A percentile compares a stretch with the other conserved stretches of the same genome.
Evolutionary conservation across 108 stramenopile genomes (phyloP).

Genomic region (Poteriospumella lacustris): DNA sequence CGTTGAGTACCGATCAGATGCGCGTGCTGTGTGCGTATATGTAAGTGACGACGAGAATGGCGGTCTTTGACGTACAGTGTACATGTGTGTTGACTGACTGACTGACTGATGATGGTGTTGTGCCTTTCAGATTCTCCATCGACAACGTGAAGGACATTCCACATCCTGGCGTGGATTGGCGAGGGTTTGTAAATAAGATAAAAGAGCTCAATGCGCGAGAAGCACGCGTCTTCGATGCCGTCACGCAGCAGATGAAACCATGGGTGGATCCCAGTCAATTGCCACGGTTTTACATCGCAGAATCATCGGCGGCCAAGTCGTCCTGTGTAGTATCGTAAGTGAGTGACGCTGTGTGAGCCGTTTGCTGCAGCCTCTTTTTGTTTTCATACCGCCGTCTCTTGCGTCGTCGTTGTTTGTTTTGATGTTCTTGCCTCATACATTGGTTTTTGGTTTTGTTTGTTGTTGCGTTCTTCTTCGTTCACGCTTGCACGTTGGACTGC

Average conservation of each 20-base stretch:
- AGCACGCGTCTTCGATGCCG: not conserved
- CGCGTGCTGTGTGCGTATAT: not conserved
- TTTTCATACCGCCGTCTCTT: not conserved
- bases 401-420: not conserved
- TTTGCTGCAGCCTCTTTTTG: not conserved
- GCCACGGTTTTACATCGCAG: not conserved
- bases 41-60: not conserved
- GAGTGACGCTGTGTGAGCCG: not conserved
- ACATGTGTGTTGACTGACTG: not conserved
- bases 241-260: not conserved
- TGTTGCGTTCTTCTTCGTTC: too few relatives aligned
- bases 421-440: not conserved
- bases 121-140: not conserved
- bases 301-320: not conserved
- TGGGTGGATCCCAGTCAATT: not conserved
- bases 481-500: too few relatives aligned
- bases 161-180: not conserved
- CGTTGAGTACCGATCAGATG: conserved; percentile 1
- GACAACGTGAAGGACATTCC: not conserved
- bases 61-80: not conserved
- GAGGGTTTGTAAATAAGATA: not conserved
- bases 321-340: not conserved
- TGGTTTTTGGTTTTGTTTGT: not conserved
- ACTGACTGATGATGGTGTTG: not conserved
- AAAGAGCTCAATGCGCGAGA: not conserved